Conservation (phyloP, 23 red algal genomes). For the Chondrus crispus region DNA sequence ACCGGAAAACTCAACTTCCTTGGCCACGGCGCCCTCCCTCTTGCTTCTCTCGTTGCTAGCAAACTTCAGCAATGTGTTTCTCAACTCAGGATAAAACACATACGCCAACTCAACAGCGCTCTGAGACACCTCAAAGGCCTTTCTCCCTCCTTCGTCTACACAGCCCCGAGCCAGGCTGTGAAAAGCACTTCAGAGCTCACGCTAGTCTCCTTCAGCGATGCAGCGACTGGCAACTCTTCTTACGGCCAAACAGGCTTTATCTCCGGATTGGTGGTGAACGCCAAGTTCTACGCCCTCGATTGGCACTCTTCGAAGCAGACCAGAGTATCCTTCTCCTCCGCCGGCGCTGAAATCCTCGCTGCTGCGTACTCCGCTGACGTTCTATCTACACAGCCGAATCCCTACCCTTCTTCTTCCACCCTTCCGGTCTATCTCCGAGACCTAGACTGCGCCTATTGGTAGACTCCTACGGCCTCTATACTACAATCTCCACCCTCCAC, state of each 20-base stretch:
- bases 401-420: not conserved
- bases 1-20: not conserved
- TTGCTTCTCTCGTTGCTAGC: not conserved
- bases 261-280: not conserved
- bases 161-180: too few relatives aligned
- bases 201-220: not conserved
- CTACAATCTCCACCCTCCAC: not conserved
- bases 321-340: not conserved
- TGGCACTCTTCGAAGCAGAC: not conserved
- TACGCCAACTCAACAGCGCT: not conserved
- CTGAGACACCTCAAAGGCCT: not conserved
- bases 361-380: not conserved
- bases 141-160: not conserved
- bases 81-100: not conserved
- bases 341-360: not conserved
- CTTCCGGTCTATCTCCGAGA: not conserved
- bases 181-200: too few relatives aligned
- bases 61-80: not conserved
- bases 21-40: not conserved
- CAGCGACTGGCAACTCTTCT: not conserved
- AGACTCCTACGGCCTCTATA: not conserved
- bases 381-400: not conserved
- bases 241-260: constrained; percentile 11
- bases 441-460: too few relatives aligned
- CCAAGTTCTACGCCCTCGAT: not conserved